Evolutionary conservation across 2,329 filamentous ascomycete genomes (phyloP).

Genomic region (Dichotomopilus funicola): DNA sequence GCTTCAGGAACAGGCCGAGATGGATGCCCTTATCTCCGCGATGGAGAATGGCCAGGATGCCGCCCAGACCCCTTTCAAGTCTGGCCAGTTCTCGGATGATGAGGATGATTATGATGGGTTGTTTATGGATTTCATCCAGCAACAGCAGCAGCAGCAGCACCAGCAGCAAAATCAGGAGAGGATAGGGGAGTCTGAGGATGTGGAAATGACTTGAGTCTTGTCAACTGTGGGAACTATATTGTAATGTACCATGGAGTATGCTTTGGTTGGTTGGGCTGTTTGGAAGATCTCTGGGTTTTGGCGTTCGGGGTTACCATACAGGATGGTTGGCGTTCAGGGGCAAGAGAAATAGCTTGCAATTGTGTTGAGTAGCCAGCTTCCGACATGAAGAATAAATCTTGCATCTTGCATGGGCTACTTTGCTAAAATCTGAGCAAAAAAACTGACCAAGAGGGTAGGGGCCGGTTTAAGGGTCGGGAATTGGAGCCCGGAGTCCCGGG

Average conservation of each 20-base stretch:
- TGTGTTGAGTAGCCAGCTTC: too few species aligned
- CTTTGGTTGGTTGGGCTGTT: background rate
- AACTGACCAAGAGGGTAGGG: too few species aligned
- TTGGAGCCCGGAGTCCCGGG: too few species aligned
- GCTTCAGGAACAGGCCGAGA: slow-evolving; percentile 47
- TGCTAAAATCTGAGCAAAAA: too few species aligned
- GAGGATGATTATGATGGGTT: slow-evolving; percentile 52
- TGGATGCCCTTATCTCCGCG: slow-evolving; percentile 43
- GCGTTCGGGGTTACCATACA: background rate
- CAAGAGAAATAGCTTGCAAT: too few species aligned
- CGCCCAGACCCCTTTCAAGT: slow-evolving; percentile 16
- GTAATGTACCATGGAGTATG: background rate
- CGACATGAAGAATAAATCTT: too few species aligned
- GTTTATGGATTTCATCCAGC: slow-evolving; percentile 56
- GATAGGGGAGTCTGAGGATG: slow-evolving; percentile 32
- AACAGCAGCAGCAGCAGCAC: slow-evolving; percentile 29
- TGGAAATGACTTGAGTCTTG: slow-evolving; percentile 39
- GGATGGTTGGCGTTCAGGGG: background rate
- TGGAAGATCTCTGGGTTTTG: background rate
- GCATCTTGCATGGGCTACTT: too few species aligned
- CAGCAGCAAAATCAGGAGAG: slow-evolving; percentile 31
- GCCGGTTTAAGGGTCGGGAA: too few species aligned
- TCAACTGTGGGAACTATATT: background rate
- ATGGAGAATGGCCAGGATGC: slow-evolving; percentile 38
- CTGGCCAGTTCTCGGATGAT: slow-evolving; percentile 43